Evolutionary conservation across 768 basidiomycete species (phyloP), one percentile per base, ranked within the genome.

Genomic region (Hypsizygus marmoreus): DNA sequence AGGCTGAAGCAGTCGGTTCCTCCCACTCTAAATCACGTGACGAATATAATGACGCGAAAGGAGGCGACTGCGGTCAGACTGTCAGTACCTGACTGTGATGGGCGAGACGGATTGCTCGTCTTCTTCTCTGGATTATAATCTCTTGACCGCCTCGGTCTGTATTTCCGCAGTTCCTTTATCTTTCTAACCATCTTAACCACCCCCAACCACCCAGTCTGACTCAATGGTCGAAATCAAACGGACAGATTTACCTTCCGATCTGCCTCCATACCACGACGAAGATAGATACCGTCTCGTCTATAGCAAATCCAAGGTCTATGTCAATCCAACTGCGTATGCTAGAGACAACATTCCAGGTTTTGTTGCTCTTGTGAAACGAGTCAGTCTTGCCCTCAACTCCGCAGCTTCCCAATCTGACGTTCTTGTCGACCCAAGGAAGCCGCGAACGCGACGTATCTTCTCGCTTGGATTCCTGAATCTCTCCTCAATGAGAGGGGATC

Each of bases 331-430:
- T 2, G 83, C 88, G 3, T 95, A 93, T 63, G 76, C 88, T 2
- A 78, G 88, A 58, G 97, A 98, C 66, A 95, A 97, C 65, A 90
- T 97, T 26, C 83, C 91, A 2, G 97, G 97, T 1, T 98, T 95
- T 63, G 84, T 94, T 6, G 85, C 88, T 12, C 75, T 99, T 46
- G 94, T 98, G 14, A 91, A 93, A 72, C 80, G 87, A 58, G 92
- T 92, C 54, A 43, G 85, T 72, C 4, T 26, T n/a, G n/a, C 43
- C 43, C 52, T 41, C 45, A 40, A 7, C 30, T 28, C 22, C 26
- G 23, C 26, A 24, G 20, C 23, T 22, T 30, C 36, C 36, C 38
- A 38, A 33, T 41, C 45, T 31, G 12, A 29, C 38, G 47, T 37
- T 28, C 49, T 30, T 35, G 29, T 56, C 38, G 37, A 29, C 48